Evolutionary conservation across 805 yeast species (phyloP).

Genomic region (Candida sanyiensis): DNA sequence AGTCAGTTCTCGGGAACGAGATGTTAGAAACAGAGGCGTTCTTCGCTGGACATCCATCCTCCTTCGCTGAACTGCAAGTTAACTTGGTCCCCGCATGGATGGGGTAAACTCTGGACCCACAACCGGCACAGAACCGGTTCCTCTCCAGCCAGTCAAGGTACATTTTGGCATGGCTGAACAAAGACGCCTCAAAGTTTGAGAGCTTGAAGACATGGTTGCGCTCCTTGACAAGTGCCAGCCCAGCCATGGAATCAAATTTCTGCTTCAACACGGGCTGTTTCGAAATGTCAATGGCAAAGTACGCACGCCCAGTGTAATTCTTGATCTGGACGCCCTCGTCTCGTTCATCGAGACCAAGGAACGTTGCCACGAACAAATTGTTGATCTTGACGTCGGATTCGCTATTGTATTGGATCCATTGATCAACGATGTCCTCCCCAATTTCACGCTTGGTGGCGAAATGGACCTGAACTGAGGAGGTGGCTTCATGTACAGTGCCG

Average conservation of each 20-base stretch:
- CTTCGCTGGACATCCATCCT: constrained; percentile 32
- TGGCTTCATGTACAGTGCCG: constrained; percentile 7
- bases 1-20: constrained; percentile 89
- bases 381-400: constrained; percentile 22
- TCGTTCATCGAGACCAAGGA: constrained; percentile 45
- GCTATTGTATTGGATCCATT: constrained; percentile 13
- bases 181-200: constrained; percentile 46
- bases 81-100: constrained; percentile 65
- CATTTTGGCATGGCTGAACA: constrained; percentile 77
- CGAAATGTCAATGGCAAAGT: constrained; percentile 53
- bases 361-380: constrained; percentile 34
- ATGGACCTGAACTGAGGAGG: neutral
- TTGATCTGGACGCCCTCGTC: constrained; percentile 34
- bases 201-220: constrained; percentile 21
- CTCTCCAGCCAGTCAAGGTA: constrained; percentile 80
- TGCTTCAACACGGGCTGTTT: constrained; percentile 2
- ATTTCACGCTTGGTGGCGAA: constrained; percentile 17
- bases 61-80: constrained; percentile 33
- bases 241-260: neutral
- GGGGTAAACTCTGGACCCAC: constrained; percentile 61
- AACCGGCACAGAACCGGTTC: constrained; percentile 79
- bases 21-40: constrained; percentile 57
- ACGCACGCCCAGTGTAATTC: constrained; percentile 54
- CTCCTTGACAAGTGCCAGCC: constrained; percentile 3
- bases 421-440: constrained; percentile 10